phyloP scores from a whole-genome alignment of 305 asterid species.

The Fraxinus angustifolia region DNA sequence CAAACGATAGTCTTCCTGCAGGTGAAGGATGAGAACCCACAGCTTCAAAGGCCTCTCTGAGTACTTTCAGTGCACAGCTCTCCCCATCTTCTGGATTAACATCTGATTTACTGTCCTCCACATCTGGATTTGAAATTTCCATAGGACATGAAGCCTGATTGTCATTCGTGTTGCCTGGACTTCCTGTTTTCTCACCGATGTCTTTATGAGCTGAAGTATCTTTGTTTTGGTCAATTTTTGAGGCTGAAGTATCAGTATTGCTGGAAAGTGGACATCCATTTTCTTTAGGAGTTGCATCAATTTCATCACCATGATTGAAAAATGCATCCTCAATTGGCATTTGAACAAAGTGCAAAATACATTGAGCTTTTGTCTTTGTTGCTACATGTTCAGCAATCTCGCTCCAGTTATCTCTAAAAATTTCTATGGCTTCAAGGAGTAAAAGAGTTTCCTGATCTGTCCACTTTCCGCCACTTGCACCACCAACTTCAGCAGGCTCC shows the following conservation, averaged over 20 bases:
- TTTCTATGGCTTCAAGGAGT: constrained; percentile 95
- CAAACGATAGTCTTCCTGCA: constrained; percentile 62
- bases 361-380: constrained; percentile 91
- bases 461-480: constrained; percentile 95
- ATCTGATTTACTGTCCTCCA: constrained; percentile 39
- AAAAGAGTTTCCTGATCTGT: constrained; percentile 97
- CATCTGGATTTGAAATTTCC: constrained; percentile 61
- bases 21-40: constrained; percentile 68
- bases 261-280: constrained; percentile 37
- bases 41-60: constrained; percentile 87
- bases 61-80: constrained; percentile 63
- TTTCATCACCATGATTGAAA: constrained; percentile 49
- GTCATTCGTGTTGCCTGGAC: constrained; percentile 39
- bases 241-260: constrained; percentile 36
- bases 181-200: constrained; percentile 43
- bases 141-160: constrained; percentile 51
- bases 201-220: constrained; percentile 41
- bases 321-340: constrained; percentile 94
- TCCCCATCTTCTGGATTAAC: constrained; percentile 39
- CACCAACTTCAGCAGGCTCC: constrained; percentile 96
- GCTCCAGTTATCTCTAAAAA: constrained; percentile 91
- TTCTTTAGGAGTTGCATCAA: constrained; percentile 39
- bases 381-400: constrained; percentile 99
- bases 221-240: constrained; percentile 33
- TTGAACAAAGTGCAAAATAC: constrained; percentile 90